Evolutionary conservation across 495 filamentous ascomycete species (phyloP).

Genomic region (Daldinia caldariorum): DNA sequence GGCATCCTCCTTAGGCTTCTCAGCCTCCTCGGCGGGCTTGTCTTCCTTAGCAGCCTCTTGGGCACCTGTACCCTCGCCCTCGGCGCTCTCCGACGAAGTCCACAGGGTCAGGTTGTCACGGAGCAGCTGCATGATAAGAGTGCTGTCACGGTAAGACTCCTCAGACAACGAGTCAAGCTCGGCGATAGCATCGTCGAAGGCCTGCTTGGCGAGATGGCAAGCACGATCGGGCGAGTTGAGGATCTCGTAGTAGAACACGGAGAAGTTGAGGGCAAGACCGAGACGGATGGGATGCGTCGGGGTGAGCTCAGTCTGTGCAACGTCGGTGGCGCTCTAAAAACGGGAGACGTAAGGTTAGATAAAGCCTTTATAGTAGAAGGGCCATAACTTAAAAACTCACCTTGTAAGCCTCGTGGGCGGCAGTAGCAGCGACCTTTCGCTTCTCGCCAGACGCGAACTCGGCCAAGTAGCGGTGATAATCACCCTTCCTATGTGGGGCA

Average conservation of each 20-base stretch:
- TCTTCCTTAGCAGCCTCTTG: slow-evolving; percentile 67
- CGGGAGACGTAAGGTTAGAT: slow-evolving; percentile 15
- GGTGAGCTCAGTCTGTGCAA: slow-evolving; percentile 95
- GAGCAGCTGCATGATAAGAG: slow-evolving; percentile 99
- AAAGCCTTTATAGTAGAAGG: slow-evolving; percentile 14
- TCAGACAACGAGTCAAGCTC: slow-evolving; percentile 98
- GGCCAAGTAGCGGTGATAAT: slow-evolving; percentile 99
- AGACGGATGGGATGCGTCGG: slow-evolving; percentile 99
- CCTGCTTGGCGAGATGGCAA: slow-evolving; percentile 99
- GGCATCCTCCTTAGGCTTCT: slow-evolving; percentile 62
- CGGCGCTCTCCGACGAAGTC: slow-evolving; percentile 94
- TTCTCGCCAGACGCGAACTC: slow-evolving; percentile 99
- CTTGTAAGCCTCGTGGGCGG: slow-evolving; percentile 99
- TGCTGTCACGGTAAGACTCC: slow-evolving; percentile 99
- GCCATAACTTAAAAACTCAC: slow-evolving; percentile 56
- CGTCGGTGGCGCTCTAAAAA: slow-evolving; percentile 90
- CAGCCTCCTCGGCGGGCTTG: slow-evolving; percentile 62
- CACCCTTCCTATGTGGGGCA: slow-evolving; percentile 84
- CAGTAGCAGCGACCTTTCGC: slow-evolving; percentile 96
- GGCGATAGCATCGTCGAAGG: slow-evolving; percentile 98
- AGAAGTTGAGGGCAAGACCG: slow-evolving; percentile 98
- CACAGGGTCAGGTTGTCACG: slow-evolving; percentile 99
- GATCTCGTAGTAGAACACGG: slow-evolving; percentile 99
- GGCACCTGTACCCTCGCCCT: slow-evolving; percentile 77
- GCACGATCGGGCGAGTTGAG: slow-evolving; percentile 98